These are phyloP conservation scores for Erodium moschatum DNA, from an alignment of 441 rosid genomes.

Conservation along the genomic window DNA sequence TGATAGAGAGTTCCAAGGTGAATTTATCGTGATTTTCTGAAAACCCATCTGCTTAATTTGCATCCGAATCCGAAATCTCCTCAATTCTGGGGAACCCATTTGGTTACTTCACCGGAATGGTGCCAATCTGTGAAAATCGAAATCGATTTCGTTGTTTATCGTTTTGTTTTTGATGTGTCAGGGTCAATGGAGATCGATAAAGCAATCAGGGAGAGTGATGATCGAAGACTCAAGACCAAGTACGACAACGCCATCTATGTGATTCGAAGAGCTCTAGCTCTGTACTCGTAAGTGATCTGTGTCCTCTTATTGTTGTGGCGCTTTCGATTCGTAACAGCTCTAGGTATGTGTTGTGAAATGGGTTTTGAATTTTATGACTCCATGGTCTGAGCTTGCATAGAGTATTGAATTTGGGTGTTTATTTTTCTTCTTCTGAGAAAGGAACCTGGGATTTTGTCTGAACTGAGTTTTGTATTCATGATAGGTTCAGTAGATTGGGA, in stretches of 20 bases:
- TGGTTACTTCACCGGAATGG: conserved; percentile 16
- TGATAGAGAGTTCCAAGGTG: conserved; percentile 15
- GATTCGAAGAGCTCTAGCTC: conserved; percentile 76
- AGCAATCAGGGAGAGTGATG: conserved; percentile 75
- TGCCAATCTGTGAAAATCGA: not conserved
- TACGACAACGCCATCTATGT: conserved; percentile 83
- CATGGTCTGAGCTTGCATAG: conserved; percentile 11
- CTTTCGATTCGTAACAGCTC: conserved; percentile 16
- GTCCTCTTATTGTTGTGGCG: conserved; percentile 17
- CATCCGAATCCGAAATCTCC: conserved; percentile 4
- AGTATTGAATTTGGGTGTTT: conserved; percentile 3
- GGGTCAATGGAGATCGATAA: conserved; percentile 77
- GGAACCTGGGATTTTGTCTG: not conserved
- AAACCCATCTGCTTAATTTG: conserved; percentile 1
- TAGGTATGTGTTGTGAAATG: conserved; percentile 14
- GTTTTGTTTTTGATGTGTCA: conserved; percentile 20
- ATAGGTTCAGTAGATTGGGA: not conserved
- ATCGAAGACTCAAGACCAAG: conserved; percentile 84
- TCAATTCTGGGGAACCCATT: conserved; percentile 20
- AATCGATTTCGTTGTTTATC: conserved; percentile 22
- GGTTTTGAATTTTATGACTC: conserved; percentile 14
- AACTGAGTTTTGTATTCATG: not conserved
- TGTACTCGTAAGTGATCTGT: conserved; percentile 67
- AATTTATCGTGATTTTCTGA: conserved; percentile 3
- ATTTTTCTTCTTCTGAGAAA: not conserved